Conservation (phyloP, 306 rosid species). For the Pachyrhizus erosus region DNA sequence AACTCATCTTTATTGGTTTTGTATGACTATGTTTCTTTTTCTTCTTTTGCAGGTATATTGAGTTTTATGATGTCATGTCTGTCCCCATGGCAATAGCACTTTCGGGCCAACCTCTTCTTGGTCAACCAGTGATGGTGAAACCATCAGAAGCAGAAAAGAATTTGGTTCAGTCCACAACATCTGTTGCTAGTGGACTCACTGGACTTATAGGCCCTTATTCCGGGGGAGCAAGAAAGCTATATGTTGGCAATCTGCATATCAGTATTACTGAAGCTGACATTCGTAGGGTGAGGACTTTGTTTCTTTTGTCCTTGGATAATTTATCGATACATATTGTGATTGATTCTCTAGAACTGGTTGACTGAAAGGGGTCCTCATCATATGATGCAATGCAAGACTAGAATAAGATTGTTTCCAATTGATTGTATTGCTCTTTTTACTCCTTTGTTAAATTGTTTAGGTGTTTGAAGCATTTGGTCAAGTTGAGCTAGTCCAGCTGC, state of each 20-base stretch:
- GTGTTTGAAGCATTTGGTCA: conserved; percentile 98
- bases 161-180: conserved; percentile 81
- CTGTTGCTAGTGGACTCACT: conserved; percentile 61
- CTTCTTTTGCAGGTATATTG: conserved; percentile 76
- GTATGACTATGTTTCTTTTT: conserved; percentile 23
- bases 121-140: conserved; percentile 98
- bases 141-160: conserved; percentile 99
- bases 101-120: conserved; percentile 87
- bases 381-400: conserved; percentile 24
- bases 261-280: conserved; percentile 90
- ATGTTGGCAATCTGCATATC: conserved; percentile 92
- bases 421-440: conserved; percentile 30
- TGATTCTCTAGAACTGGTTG: conserved; percentile 24
- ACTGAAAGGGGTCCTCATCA: conserved; percentile 24
- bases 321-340: conserved; percentile 28
- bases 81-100: conserved; percentile 99
- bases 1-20: conserved; percentile 14
- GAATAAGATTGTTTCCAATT: conserved; percentile 18
- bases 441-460: conserved; percentile 46
- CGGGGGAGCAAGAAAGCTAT: conserved; percentile 94
- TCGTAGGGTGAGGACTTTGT: conserved; percentile 64
- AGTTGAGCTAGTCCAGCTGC: conserved; percentile 94
- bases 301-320: conserved; percentile 24
- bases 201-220: conserved; percentile 87
- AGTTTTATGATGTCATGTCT: conserved; percentile 94